phyloP scores from a whole-genome alignment of 306 rosid genomes.

The Alnus rubra region DNA sequence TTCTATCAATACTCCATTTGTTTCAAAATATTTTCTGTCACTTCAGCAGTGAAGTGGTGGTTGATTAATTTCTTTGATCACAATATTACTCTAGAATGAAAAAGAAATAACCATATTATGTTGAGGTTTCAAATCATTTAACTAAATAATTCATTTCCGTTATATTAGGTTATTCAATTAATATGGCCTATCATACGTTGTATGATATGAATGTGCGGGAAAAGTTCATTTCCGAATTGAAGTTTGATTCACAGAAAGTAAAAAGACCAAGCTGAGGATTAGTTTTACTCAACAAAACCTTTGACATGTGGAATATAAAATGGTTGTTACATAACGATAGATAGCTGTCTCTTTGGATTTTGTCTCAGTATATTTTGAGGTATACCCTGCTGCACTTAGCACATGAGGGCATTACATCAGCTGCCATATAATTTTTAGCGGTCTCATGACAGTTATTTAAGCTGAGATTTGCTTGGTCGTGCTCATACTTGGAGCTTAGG shows the following conservation, averaged over 20 bases:
- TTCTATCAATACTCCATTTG: neutral
- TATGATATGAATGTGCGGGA: slow-evolving; percentile 9
- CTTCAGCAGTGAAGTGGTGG: neutral
- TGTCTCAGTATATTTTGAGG: neutral
- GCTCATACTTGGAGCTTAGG: neutral
- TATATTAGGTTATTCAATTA: slow-evolving; percentile 7
- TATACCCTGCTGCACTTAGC: slow-evolving; percentile 6
- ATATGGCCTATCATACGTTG: neutral
- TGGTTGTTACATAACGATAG: neutral
- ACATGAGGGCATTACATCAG: neutral
- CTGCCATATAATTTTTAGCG: neutral
- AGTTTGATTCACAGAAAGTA: neutral
- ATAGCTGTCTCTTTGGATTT: neutral
- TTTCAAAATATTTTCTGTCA: neutral
- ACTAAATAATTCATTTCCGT: neutral
- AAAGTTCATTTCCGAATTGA: neutral
- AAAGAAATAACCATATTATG: neutral
- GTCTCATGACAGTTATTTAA: slow-evolving; percentile 6
- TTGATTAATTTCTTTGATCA: neutral
- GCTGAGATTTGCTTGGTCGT: neutral
- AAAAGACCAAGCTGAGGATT: neutral
- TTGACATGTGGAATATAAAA: neutral
- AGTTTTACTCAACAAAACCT: neutral
- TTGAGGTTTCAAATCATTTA: neutral
- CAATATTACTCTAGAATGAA: neutral